Base-by-base conservation (phyloP, 1,139 yeast genomes). In the Lodderomyces jiufengensis region DNA sequence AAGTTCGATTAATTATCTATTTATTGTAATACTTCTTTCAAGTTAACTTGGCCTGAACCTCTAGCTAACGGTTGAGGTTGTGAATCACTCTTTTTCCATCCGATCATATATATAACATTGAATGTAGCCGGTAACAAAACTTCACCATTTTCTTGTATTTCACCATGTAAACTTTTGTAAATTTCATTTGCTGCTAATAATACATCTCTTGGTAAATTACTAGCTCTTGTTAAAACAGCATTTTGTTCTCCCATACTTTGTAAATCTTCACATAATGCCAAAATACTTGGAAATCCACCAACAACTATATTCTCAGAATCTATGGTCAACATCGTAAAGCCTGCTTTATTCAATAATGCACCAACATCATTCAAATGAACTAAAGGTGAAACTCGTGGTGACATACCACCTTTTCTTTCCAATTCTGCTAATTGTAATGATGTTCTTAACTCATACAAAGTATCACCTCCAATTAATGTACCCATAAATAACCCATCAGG, bases 401-500 rank as follows among this genome's bases (percentile, higher is more conserved):
- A 76, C 43, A 85, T 72, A 3, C 95, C 90, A 7, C 95, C 95
- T 36, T 63, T 66, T 36, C 95, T 67, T 51, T 86, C 95, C 57
- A 80, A 62, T 51, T 86, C 95, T 0, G 95, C 95, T 37, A 86
- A 62, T 54, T 86, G 95, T 33, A 86, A 63, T 1, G 90, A 70
- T 0, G 95, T 84, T 35, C 95, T 70, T 37, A 86, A 66, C 56
- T 86, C 95, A 50, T 78, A 86, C 20, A 86, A 62, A 1, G 95
- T 82, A 54, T 86, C 95, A 5, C 92, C 94, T 6, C 94, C 94
- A 49, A 84, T 75, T 68, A 86, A 73, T n/a, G 88, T 76, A 1
- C 84, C 95, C 73, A 86, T 71, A 48, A 86, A 84, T 54, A 87
- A 66, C 1, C 95, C 94, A 54, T 86, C 95, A 0, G 94, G 94